Percentiles rank a stretch among this genome's conserved stretches.
phyloP scores from a whole-genome alignment of 2,329 filamentous ascomycete species.

The Monosporascus sp. region DNA sequence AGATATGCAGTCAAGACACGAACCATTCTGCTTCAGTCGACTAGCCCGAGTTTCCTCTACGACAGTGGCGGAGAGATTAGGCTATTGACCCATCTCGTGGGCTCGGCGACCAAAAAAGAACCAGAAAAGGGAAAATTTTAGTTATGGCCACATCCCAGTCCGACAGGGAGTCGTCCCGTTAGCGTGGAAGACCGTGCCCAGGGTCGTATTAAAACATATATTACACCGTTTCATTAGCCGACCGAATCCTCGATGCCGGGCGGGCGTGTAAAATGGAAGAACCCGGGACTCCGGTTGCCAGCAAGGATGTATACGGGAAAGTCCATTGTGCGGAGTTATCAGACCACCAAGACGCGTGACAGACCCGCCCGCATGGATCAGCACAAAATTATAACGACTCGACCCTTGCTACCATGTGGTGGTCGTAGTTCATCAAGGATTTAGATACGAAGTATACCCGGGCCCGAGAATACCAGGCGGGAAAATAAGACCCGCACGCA shows the following conservation, averaged over 20 bases:
- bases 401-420: too few species aligned
- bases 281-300: background rate
- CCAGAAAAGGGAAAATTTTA: background rate
- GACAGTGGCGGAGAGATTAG: background rate
- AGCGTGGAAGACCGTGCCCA: background rate
- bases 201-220: too few species aligned
- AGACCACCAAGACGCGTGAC: background rate
- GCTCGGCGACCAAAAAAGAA: background rate
- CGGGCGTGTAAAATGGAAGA: background rate
- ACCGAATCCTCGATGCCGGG: background rate
- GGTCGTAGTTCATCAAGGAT: too few species aligned
- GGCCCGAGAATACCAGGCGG: too few species aligned
- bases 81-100: background rate
- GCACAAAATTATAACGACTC: too few species aligned
- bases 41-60: background rate
- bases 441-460: too few species aligned
- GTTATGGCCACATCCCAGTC: background rate
- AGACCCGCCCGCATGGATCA: too few species aligned
- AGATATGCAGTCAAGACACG: background rate
- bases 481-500: too few species aligned
- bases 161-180: background rate
- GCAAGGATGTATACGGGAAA: background rate
- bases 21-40: background rate
- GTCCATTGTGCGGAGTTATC: background rate
- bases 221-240: background rate